Conservation (phyloP, 192 early-diverging fungal genomes). For the Allomyces javanicus region DNA sequence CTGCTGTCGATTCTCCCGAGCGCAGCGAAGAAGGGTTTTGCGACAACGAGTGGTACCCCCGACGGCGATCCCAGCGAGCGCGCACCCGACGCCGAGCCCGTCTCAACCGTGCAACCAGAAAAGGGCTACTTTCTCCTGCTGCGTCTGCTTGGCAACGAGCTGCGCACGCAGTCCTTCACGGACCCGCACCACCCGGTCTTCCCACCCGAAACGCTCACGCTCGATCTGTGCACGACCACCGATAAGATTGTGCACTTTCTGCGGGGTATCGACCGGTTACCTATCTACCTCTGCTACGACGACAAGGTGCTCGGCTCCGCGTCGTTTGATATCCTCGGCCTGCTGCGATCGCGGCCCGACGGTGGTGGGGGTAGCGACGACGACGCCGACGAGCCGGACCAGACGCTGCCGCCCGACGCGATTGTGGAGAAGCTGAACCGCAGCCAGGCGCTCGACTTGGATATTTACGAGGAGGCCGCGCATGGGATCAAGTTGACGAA, state of each 20-base stretch:
- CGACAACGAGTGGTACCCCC: not conserved
- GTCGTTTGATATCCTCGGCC: not conserved
- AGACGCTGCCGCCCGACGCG: no score
- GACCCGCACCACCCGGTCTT: constrained; percentile 19
- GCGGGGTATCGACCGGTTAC: constrained; percentile 12
- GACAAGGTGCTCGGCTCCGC: constrained; percentile 1
- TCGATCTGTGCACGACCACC: constrained; percentile 15
- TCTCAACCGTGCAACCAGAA: not conserved
- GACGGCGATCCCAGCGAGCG: not conserved
- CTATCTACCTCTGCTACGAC: constrained; percentile 17
- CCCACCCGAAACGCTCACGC: constrained; percentile 24
- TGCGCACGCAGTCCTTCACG: constrained; percentile 21
- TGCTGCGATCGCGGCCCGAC: no score
- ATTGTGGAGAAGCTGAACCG: no score
- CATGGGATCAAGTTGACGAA: not conserved
- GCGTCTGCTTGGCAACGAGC: constrained; percentile 22
- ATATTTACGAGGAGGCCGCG: constrained; percentile 2
- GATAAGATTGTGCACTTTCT: constrained; percentile 14
- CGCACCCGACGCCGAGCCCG: not conserved
- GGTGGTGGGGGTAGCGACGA: no score
- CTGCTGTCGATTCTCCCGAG: not conserved
- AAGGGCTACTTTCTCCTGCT: constrained; percentile 7
- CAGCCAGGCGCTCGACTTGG: constrained; percentile 1
- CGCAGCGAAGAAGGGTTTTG: not conserved
- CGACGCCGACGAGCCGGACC: no score